Evolutionary conservation across 768 basidiomycete genomes (phyloP).

Genomic region (Arthromyces matolae): DNA sequence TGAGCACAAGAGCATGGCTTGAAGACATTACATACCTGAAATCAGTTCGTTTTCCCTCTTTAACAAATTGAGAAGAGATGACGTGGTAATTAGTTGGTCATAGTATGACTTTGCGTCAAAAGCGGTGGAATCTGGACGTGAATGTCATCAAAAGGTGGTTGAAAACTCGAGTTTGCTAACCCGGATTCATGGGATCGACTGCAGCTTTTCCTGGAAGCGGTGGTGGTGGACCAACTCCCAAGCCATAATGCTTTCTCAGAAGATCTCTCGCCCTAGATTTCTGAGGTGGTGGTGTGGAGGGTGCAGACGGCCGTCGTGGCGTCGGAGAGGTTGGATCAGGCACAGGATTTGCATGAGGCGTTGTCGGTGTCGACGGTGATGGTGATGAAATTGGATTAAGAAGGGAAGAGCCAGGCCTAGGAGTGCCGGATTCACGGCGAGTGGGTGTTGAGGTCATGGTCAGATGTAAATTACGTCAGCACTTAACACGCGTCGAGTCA

Average conservation of each 20-base stretch:
- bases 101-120: constrained; percentile 86
- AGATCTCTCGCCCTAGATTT: constrained; percentile 71
- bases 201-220: constrained; percentile 53
- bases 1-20: neutral
- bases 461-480: constrained; percentile 12
- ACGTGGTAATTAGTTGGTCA: constrained; percentile 80
- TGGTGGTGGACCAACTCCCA: constrained; percentile 70
- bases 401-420: constrained; percentile 41
- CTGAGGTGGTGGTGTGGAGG: constrained; percentile 31
- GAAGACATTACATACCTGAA: constrained; percentile 40
- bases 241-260: constrained; percentile 82
- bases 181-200: constrained; percentile 80
- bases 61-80: constrained; percentile 67
- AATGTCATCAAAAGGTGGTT: neutral
- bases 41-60: constrained; percentile 82
- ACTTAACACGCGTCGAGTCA: constrained; percentile 14
- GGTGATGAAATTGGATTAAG: constrained; percentile 41
- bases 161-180: constrained; percentile 39
- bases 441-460: constrained; percentile 20
- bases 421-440: constrained; percentile 23
- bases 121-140: constrained; percentile 61
- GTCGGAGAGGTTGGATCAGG: constrained; percentile 18
- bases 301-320: constrained; percentile 23
- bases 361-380: constrained; percentile 21
- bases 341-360: constrained; percentile 15